A percentile compares a stretch with the other conserved stretches of the same genome.
Evolutionary conservation across 2,329 filamentous ascomycete genomes (phyloP).

Genomic region (Microascus cirrosus): DNA sequence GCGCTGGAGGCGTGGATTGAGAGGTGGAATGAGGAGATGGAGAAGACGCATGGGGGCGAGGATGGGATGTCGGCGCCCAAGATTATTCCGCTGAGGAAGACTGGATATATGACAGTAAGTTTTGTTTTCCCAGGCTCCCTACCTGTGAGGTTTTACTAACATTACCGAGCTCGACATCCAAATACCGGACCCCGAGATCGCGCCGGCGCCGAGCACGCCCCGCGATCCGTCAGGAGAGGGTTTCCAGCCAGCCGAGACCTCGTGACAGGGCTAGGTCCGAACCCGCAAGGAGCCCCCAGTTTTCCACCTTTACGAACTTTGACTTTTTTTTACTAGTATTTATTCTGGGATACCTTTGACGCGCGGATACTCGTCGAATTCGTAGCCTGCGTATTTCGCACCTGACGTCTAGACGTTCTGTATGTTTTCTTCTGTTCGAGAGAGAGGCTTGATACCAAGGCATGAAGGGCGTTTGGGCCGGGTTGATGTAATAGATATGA

Average conservation of each 20-base stretch:
- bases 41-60: conserved; percentile 39
- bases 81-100: conserved; percentile 68
- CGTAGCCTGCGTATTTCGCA: neutral
- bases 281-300: neutral
- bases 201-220: conserved; percentile 35
- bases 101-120: conserved; percentile 76
- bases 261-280: neutral
- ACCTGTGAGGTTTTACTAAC: neutral
- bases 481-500: neutral
- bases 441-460: neutral
- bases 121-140: neutral
- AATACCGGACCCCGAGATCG: conserved; percentile 67
- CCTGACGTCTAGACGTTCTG: neutral
- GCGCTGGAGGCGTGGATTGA: conserved; percentile 73
- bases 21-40: conserved; percentile 70
- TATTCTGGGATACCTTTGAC: neutral
- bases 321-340: neutral
- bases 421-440: neutral
- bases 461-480: neutral
- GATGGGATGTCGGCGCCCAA: conserved; percentile 45
- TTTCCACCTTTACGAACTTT: neutral
- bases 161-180: conserved; percentile 59
- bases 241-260: neutral
- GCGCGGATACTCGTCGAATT: neutral
- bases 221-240: conserved; percentile 11